A percentile compares a stretch with the other conserved stretches of the same genome.
phyloP scores from a whole-genome alignment of 2,329 filamentous ascomycete genomes.

The Westerdykella ornata region DNA sequence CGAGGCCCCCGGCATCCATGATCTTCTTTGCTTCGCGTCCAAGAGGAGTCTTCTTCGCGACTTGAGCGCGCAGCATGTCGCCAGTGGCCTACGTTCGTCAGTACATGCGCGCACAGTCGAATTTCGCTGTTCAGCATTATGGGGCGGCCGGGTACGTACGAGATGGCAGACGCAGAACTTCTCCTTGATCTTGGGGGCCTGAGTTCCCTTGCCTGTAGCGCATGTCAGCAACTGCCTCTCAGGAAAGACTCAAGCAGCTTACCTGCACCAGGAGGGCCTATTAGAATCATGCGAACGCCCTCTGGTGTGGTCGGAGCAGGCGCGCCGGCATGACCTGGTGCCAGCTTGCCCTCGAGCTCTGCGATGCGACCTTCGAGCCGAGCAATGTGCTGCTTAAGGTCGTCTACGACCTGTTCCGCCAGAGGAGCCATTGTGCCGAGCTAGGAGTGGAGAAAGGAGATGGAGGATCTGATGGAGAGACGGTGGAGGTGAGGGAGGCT shows the following conservation, averaged over 20 bases:
- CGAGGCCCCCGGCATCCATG: constrained; percentile 96
- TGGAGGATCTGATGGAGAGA: not conserved
- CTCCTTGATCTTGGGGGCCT: constrained; percentile 96
- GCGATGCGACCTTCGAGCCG: constrained; percentile 81
- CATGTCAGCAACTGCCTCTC: constrained; percentile 18
- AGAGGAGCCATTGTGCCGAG: constrained; percentile 69
- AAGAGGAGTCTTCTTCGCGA: constrained; percentile 91
- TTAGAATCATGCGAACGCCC: constrained; percentile 90
- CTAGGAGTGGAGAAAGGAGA: constrained; percentile 12
- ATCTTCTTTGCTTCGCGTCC: constrained; percentile 99
- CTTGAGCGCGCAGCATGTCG: constrained; percentile 98
- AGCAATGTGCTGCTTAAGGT: constrained; percentile 76
- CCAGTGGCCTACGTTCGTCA: constrained; percentile 69
- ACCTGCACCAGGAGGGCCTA: constrained; percentile 97
- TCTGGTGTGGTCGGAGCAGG: constrained; percentile 41
- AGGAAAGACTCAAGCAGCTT: constrained; percentile 37
- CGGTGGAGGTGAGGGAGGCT: not conserved
- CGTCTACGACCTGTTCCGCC: constrained; percentile 70
- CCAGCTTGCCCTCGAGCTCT: constrained; percentile 70
- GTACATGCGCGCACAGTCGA: constrained; percentile 2
- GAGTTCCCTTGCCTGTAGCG: constrained; percentile 85
- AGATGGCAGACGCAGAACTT: constrained; percentile 96
- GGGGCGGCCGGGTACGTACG: constrained; percentile 50
- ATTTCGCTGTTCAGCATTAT: not conserved
- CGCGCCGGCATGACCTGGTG: constrained; percentile 23